Percentiles rank a stretch among this genome's conserved stretches.
Conservation (phyloP, 805 yeast genomes). For the Teunomyces aglyptinius region DNA sequence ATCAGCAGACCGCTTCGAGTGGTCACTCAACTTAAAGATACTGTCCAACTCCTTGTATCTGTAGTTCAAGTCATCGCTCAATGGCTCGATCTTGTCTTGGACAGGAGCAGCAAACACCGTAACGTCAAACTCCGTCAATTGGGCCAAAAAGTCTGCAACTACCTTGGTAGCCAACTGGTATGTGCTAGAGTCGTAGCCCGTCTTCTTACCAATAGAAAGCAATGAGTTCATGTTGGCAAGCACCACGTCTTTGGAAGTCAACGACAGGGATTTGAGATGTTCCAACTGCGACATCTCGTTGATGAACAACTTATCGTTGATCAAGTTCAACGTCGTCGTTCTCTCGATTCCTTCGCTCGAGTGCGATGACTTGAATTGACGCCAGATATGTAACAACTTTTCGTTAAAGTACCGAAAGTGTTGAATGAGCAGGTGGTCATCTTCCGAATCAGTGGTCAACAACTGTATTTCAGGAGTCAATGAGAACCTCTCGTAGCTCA, state of each 20-base stretch:
- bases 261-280: conserved; percentile 30
- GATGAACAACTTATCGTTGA: conserved; percentile 48
- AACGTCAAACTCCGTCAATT: conserved; percentile 18
- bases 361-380: conserved; percentile 18
- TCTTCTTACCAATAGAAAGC: conserved; percentile 38
- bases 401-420: conserved; percentile 29
- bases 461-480: conserved; percentile 28
- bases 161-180: conserved; percentile 38
- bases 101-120: conserved; percentile 15
- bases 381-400: conserved; percentile 38
- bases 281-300: conserved; percentile 49
- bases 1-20: conserved; percentile 12
- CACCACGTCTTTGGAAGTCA: conserved; percentile 21
- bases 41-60: conserved; percentile 16
- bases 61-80: conserved; percentile 11
- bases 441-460: conserved; percentile 6
- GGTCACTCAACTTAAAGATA: conserved; percentile 12
- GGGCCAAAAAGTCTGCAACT: conserved; percentile 20
- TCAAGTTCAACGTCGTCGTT: conserved; percentile 19
- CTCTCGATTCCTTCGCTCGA: not conserved
- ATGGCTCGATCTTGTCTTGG: conserved; percentile 12
- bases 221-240: conserved; percentile 45
- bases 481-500: conserved; percentile 9
- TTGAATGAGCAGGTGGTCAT: conserved; percentile 6
- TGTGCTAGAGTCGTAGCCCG: conserved; percentile 43